phyloP scores from a whole-genome alignment of 2,329 filamentous ascomycete genomes.

The Arthrobotrys musiformis region DNA sequence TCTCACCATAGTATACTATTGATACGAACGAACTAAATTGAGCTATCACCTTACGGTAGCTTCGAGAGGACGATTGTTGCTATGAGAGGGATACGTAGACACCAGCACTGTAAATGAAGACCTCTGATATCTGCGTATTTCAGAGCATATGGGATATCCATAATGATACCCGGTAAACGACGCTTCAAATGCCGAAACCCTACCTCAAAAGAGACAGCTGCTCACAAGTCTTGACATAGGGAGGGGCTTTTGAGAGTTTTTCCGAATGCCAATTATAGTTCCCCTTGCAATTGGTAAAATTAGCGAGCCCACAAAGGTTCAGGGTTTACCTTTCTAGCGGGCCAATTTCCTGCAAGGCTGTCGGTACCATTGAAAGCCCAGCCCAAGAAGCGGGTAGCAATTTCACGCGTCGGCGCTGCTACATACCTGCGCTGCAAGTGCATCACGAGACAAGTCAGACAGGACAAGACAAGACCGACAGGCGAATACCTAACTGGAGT shows the following conservation, averaged over 20 bases:
- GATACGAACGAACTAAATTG: too few species aligned
- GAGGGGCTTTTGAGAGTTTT: conserved; percentile 11
- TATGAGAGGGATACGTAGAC: too few species aligned
- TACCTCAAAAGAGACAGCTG: background rate
- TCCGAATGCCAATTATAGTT: conserved; percentile 15
- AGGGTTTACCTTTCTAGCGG: conserved; percentile 17
- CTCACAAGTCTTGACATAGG: too few species aligned
- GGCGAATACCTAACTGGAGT: background rate
- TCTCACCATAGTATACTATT: too few species aligned
- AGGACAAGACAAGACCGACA: background rate
- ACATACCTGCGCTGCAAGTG: background rate
- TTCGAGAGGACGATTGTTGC: too few species aligned
- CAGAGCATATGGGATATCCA: too few species aligned
- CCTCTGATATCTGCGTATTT: too few species aligned
- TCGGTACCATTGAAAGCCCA: conserved; percentile 3
- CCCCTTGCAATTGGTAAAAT: conserved; percentile 10
- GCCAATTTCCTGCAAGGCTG: conserved; percentile 14
- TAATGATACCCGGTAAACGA: too few species aligned
- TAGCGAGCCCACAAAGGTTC: conserved; percentile 32
- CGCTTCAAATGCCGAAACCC: too few species aligned
- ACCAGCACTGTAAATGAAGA: too few species aligned
- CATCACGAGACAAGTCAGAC: conserved; percentile 46
- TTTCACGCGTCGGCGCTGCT: conserved; percentile 36
- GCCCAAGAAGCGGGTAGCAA: background rate
- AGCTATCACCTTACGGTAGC: too few species aligned